Evolutionary conservation across 2,329 filamentous ascomycete genomes (phyloP).

Genomic region (Zasmidium cellare): DNA sequence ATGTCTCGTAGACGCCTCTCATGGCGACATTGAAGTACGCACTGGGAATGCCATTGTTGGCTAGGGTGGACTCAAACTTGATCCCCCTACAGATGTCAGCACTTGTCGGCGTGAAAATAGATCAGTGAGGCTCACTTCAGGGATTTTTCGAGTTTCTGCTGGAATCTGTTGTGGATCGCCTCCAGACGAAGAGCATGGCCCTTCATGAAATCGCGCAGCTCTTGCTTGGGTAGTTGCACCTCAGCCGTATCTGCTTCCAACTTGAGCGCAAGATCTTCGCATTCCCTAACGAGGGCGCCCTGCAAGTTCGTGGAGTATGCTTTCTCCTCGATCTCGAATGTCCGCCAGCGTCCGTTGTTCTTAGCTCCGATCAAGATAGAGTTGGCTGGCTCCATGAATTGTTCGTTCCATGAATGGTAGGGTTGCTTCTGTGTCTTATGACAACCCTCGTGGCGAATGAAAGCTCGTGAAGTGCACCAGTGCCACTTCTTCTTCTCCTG

Average conservation of each 20-base stretch:
- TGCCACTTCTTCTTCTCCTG: not conserved
- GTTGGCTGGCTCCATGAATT: not conserved
- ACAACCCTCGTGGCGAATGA: not conserved
- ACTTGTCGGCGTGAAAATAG: too few relatives aligned
- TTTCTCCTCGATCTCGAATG: not conserved
- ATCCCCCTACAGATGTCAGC: not conserved
- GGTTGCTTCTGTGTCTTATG: not conserved
- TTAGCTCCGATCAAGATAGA: not conserved
- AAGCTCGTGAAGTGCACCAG: not conserved
- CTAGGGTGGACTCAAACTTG: not conserved
- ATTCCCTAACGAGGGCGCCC: not conserved
- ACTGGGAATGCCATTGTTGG: not conserved
- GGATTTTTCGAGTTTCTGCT: not conserved
- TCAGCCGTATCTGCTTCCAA: not conserved
- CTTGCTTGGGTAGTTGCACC: not conserved
- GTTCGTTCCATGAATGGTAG: not conserved
- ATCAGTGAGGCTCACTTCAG: too few relatives aligned
- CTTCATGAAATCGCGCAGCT: not conserved
- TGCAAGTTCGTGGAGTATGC: not conserved
- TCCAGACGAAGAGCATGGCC: not conserved
- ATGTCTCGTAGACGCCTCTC: not conserved
- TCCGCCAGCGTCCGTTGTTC: not conserved
- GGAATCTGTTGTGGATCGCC: not conserved
- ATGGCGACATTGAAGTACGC: not conserved
- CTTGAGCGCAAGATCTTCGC: not conserved